Percentiles rank a stretch among this genome's conserved stretches.
These are phyloP conservation scores for Lavandula angustifolia DNA, from an alignment of 257 asterid species.

Conservation along the genomic window DNA sequence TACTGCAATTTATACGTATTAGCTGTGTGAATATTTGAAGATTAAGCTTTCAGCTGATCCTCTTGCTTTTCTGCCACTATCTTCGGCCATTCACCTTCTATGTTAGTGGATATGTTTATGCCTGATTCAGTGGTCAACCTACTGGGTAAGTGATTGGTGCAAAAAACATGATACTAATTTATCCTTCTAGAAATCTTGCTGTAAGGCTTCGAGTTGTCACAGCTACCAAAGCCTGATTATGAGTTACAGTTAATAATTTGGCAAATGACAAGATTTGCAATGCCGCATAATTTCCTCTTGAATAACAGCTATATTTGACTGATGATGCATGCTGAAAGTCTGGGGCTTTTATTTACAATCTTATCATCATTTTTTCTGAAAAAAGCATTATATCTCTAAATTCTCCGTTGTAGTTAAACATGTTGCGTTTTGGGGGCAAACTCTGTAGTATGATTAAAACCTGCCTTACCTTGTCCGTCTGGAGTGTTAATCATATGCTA, in stretches of 20 bases:
- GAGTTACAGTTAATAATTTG: background rate
- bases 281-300: slow-evolving; percentile 1
- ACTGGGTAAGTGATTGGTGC: background rate
- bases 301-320: slow-evolving; percentile 19
- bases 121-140: background rate
- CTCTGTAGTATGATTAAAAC: background rate
- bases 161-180: background rate
- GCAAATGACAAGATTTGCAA: background rate
- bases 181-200: background rate
- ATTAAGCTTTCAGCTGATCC: slow-evolving; percentile 15
- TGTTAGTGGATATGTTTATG: slow-evolving; percentile 1
- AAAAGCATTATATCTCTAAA: too few relatives aligned
- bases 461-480: background rate
- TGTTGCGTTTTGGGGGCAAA: background rate
- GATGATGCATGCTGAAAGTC: background rate
- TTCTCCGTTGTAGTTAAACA: too few relatives aligned
- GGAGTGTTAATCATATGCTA: slow-evolving; percentile 15
- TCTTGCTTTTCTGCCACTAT: background rate
- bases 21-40: background rate
- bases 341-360: background rate
- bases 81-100: background rate
- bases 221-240: background rate
- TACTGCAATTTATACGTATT: background rate
- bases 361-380: background rate
- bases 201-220: too few relatives aligned